These are phyloP conservation scores for Colletotrichum aenigma DNA, from an alignment of 2,329 filamentous ascomycete species.

Conservation along the genomic window DNA sequence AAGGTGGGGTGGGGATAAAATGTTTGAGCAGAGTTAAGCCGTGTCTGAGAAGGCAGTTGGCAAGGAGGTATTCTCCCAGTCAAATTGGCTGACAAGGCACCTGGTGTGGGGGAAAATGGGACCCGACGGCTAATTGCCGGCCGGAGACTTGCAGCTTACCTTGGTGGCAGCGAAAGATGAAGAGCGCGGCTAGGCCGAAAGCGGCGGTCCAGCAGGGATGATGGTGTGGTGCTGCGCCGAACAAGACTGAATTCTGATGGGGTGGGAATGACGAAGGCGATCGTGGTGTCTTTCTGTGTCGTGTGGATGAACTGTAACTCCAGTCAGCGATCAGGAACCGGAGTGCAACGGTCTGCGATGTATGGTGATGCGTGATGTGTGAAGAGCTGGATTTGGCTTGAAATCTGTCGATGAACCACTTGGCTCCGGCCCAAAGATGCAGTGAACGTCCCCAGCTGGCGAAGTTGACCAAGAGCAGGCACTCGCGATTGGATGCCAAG, in stretches of 20 bases:
- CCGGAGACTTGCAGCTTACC: conserved; percentile 11
- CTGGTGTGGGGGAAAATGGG: neutral
- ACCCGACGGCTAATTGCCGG: conserved; percentile 8
- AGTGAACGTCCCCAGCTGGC: neutral
- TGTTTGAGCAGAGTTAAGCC: neutral
- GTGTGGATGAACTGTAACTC: conserved; percentile 4
- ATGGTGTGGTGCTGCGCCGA: conserved; percentile 1
- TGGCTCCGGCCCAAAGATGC: neutral
- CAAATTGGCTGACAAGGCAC: neutral
- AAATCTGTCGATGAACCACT: neutral
- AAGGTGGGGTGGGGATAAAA: conserved; percentile 1
- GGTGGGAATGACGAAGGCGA: neutral
- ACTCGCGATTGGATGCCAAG: neutral
- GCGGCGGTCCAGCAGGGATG: neutral
- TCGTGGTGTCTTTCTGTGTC: neutral
- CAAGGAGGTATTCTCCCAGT: neutral
- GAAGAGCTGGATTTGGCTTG: neutral
- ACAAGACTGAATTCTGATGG: neutral
- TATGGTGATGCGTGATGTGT: neutral
- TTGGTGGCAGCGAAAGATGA: neutral
- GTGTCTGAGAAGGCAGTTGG: neutral
- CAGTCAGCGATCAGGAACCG: conserved; percentile 6
- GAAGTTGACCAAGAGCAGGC: neutral
- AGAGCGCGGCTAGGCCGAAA: neutral
- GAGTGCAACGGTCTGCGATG: neutral